Evolutionary conservation across 495 filamentous ascomycete species (phyloP), one percentile per base, ranked within the genome.

Genomic region (Penicillium mononematosum): DNA sequence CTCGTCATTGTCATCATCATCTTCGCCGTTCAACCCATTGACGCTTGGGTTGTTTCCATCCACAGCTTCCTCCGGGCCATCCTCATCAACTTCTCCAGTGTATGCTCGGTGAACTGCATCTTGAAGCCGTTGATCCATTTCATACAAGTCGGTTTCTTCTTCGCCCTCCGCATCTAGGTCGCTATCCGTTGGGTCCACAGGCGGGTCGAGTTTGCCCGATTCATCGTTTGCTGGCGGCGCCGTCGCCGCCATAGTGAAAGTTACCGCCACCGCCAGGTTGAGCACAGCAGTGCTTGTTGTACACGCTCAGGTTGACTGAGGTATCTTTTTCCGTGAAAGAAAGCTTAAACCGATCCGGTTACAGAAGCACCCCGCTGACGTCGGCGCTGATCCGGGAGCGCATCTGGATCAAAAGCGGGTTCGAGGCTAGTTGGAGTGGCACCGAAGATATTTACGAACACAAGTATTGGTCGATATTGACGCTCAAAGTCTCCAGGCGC

Each of bases 41-140:
- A 45, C 46, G 25, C 50, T 58, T 5, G 43, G 17, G 32, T 41
- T 60, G 45, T 77, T 78, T 17, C 71, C 73, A 7, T 76, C 75
- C 4, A 63, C 66, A 14, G 52, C 67, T 34, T 68, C 62, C 16
- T 77, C 67, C 24, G 43, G 43, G n/a, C 68, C 65, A 25, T 76
- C 70, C 16, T 78, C 71, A 22, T 75, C 79, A 7, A 67, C 70
- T 46, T 80, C 81, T 46, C 75, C 78, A 31, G 78, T 73, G 49
- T 83, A 81, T 32, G 83, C 78, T 50, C 82, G 73, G 20, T 82
- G 77, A 17, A 76, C 80, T 0, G 82, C 82, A 59, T 83, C 78
- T 57, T 77, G 70, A 47, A 70, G 62, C 49, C 69, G 64, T 45
- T 80, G 73, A 43, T 78, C 76, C 75, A 80, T 78, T 34, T 72